phyloP scores from a whole-genome alignment of 2,329 filamentous ascomycete genomes.

The Phoma sp. region DNA sequence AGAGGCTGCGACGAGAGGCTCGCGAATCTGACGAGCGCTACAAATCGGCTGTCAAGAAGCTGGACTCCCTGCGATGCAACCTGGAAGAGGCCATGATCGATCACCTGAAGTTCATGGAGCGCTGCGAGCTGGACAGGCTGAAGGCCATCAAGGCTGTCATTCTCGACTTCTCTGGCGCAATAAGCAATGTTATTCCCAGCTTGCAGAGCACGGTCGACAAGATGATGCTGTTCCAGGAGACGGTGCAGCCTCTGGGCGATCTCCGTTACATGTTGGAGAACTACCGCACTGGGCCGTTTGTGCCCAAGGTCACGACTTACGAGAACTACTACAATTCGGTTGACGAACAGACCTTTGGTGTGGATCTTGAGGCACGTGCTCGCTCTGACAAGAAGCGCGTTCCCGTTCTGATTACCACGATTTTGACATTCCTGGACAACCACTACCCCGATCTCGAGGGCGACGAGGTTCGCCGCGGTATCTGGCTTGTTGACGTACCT shows the following conservation, averaged over 20 bases:
- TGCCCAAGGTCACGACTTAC: conserved; percentile 89
- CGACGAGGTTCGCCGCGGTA: conserved; percentile 87
- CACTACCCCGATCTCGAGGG: conserved; percentile 98
- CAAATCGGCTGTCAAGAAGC: conserved; percentile 82
- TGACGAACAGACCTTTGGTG: conserved; percentile 96
- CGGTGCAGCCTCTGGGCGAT: conserved; percentile 91
- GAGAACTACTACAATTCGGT: conserved; percentile 99
- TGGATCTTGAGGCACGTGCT: conserved; percentile 94
- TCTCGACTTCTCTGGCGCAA: conserved; percentile 94
- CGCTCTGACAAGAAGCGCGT: conserved; percentile 95
- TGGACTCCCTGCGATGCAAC: conserved; percentile 90
- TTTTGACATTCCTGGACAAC: conserved; percentile 93
- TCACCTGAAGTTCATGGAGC: conserved; percentile 94
- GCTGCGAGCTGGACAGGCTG: conserved; percentile 92
- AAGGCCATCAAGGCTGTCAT: conserved; percentile 99
- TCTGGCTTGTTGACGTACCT: conserved; percentile 94
- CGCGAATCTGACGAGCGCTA: conserved; percentile 92
- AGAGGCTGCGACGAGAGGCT: conserved; percentile 87
- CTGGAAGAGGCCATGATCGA: conserved; percentile 95
- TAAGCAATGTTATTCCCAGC: conserved; percentile 97
- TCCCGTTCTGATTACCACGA: conserved; percentile 87
- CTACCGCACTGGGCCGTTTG: conserved; percentile 92
- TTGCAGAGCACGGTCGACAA: conserved; percentile 95
- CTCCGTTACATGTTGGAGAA: conserved; percentile 94
- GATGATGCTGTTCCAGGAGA: conserved; percentile 99